Conservation (phyloP, 805 yeast species). For the Ogataea nakhonphanomensis region DNA sequence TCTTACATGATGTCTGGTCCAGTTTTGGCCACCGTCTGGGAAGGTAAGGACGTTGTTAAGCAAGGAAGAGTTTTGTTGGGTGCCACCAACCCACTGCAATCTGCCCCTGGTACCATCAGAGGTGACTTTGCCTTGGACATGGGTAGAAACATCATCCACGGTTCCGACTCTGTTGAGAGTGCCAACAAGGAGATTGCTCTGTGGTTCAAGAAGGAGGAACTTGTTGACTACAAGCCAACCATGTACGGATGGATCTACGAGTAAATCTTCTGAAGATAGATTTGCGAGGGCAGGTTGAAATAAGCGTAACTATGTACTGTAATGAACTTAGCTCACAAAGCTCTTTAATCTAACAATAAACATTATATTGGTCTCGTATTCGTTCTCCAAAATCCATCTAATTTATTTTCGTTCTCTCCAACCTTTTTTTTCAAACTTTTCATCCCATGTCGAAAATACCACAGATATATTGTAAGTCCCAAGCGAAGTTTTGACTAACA, state of each 20-base stretch:
- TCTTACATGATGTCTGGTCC: slow-evolving; percentile 99
- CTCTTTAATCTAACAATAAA: too few species aligned
- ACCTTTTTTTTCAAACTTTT: slow-evolving; percentile 7
- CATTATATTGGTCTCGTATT: too few species aligned
- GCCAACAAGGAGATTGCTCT: slow-evolving; percentile 94
- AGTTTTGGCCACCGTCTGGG: slow-evolving; percentile 99
- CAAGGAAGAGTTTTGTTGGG: slow-evolving; percentile 97
- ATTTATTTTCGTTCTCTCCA: slow-evolving; percentile 1
- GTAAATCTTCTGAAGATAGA: slow-evolving; percentile 36
- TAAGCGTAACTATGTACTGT: too few species aligned
- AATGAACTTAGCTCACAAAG: too few species aligned
- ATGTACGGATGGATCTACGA: slow-evolving; percentile 91
- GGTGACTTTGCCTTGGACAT: slow-evolving; percentile 98
- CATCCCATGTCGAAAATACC: slow-evolving; percentile 24
- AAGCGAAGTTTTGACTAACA: slow-evolving; percentile 14
- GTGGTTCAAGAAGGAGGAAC: slow-evolving; percentile 98
- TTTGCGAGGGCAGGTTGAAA: too few species aligned
- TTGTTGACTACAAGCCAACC: slow-evolving; percentile 87
- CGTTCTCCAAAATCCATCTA: background rate
- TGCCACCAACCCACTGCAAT: slow-evolving; percentile 96
- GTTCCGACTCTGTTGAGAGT: slow-evolving; percentile 98
- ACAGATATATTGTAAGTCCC: slow-evolving; percentile 27
- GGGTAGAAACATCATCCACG: slow-evolving; percentile 99
- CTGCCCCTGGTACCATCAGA: slow-evolving; percentile 99
- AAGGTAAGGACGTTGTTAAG: slow-evolving; percentile 99